A percentile compares a stretch with the other conserved stretches of the same genome.
Conservation (phyloP, 306 rosid genomes). For the Quercus bicolor region DNA sequence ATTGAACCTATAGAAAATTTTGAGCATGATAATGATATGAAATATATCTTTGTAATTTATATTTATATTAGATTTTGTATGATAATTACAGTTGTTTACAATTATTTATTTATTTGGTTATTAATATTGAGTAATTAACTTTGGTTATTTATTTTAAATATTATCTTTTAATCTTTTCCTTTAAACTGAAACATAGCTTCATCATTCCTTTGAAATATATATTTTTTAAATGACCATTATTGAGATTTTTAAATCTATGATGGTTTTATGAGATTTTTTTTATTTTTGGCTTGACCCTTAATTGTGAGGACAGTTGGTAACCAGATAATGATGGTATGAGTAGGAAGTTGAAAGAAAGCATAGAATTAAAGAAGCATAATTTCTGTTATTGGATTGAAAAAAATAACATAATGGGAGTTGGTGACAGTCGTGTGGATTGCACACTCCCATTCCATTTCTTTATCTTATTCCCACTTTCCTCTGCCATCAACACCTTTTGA, state of each 20-base stretch:
- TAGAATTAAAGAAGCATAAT: neutral
- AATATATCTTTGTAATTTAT: too few species aligned
- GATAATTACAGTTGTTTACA: too few species aligned
- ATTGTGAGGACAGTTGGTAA: neutral
- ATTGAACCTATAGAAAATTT: too few species aligned
- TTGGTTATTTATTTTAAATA: too few species aligned
- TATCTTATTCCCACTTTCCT: conserved; percentile 40
- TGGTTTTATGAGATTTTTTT: neutral
- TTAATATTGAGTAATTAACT: too few species aligned
- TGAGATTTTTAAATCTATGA: neutral
- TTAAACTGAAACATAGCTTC: too few species aligned
- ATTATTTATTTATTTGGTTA: too few species aligned
- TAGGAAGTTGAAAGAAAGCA: neutral
- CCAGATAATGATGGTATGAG: conserved; percentile 3
- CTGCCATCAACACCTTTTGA: neutral
- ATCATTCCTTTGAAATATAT: neutral
- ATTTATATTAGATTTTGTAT: too few species aligned
- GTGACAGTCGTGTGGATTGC: conserved; percentile 4
- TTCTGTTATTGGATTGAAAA: neutral
- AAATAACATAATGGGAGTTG: conserved; percentile 2
- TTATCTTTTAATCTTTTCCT: too few species aligned
- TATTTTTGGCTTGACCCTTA: too few species aligned
- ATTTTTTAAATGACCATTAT: neutral
- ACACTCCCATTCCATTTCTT: conserved; percentile 45
- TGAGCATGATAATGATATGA: too few species aligned